phyloP scores from a whole-genome alignment of 2,329 filamentous ascomycete genomes.

The Phialophora expanda region DNA sequence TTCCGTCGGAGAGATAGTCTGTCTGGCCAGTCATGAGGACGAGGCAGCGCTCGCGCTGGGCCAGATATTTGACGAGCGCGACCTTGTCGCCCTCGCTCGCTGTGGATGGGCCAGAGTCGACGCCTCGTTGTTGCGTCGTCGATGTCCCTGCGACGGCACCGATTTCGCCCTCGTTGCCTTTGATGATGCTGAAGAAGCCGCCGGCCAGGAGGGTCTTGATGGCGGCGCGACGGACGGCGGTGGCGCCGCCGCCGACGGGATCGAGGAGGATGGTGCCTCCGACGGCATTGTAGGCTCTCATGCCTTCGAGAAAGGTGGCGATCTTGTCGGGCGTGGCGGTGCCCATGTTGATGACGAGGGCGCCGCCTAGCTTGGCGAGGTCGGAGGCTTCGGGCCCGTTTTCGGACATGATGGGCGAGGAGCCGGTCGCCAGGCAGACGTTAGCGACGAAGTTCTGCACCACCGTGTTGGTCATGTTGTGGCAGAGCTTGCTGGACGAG shows the following conservation, averaged over 20 bases:
- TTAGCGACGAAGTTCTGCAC: slow-evolving; percentile 96
- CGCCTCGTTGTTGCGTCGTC: slow-evolving; percentile 73
- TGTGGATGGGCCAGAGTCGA: slow-evolving; percentile 72
- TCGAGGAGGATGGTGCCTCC: slow-evolving; percentile 81
- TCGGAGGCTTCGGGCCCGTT: slow-evolving; percentile 81
- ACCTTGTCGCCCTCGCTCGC: slow-evolving; percentile 62
- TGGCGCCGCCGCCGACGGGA: slow-evolving; percentile 89
- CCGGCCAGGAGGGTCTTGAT: slow-evolving; percentile 71
- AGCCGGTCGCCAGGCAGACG: slow-evolving; percentile 77
- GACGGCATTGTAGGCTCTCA: slow-evolving; percentile 78
- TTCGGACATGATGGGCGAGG: slow-evolving; percentile 93
- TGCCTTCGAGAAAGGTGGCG: slow-evolving; percentile 72
- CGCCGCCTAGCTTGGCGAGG: slow-evolving; percentile 75
- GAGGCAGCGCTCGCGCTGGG: slow-evolving; percentile 69
- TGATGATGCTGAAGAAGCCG: slow-evolving; percentile 86
- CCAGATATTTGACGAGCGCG: slow-evolving; percentile 68
- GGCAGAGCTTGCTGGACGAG: slow-evolving; percentile 72
- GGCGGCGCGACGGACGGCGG: slow-evolving; percentile 71
- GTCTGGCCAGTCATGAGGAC: slow-evolving; percentile 80
- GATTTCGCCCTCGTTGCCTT: slow-evolving; percentile 92
- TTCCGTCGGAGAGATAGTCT: slow-evolving; percentile 79
- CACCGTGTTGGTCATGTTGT: slow-evolving; percentile 98
- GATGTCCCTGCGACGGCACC: slow-evolving; percentile 68
- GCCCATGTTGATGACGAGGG: slow-evolving; percentile 93
- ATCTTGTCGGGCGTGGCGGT: slow-evolving; percentile 79